These are phyloP conservation scores for Mycena vitilis DNA, from an alignment of 768 basidiomycete genomes.

Conservation along the genomic window DNA sequence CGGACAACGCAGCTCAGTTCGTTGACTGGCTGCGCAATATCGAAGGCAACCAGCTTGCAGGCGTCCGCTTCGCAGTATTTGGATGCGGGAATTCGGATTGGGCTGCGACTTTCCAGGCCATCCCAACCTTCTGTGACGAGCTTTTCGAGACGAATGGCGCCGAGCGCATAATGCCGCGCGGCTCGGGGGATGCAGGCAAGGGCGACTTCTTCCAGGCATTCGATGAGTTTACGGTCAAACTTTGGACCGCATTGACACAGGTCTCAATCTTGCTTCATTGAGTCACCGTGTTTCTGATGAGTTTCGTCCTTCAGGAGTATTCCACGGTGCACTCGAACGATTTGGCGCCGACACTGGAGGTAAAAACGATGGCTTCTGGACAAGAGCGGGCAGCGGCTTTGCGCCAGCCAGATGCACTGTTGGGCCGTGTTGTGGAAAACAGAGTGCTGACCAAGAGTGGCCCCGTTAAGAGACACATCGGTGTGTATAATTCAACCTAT, in stretches of 20 bases:
- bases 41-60: conserved; percentile 40
- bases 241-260: conserved; percentile 51
- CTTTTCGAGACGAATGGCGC: conserved; percentile 48
- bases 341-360: conserved; percentile 36
- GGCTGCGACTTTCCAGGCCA: conserved; percentile 57
- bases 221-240: conserved; percentile 51
- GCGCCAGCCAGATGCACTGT: conserved; percentile 50
- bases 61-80: conserved; percentile 58
- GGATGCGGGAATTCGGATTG: conserved; percentile 64
- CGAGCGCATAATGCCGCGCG: conserved; percentile 47
- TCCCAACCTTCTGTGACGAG: conserved; percentile 54
- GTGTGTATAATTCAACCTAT: conserved; percentile 34
- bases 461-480: conserved; percentile 56
- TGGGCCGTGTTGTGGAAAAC: conserved; percentile 55
- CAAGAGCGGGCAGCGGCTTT: conserved; percentile 48
- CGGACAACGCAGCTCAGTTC: conserved; percentile 60
- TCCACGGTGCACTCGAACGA: conserved; percentile 35
- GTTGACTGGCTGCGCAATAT: conserved; percentile 53
- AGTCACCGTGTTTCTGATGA: neutral
- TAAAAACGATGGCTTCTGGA: conserved; percentile 46
- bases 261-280: conserved; percentile 30
- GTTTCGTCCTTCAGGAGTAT: conserved; percentile 43
- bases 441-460: conserved; percentile 50
- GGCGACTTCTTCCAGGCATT: conserved; percentile 57
- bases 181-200: conserved; percentile 54